Evolutionary conservation across 2,329 filamentous ascomycete species (phyloP).

Genomic region (Cordyceps fumosorosea): DNA sequence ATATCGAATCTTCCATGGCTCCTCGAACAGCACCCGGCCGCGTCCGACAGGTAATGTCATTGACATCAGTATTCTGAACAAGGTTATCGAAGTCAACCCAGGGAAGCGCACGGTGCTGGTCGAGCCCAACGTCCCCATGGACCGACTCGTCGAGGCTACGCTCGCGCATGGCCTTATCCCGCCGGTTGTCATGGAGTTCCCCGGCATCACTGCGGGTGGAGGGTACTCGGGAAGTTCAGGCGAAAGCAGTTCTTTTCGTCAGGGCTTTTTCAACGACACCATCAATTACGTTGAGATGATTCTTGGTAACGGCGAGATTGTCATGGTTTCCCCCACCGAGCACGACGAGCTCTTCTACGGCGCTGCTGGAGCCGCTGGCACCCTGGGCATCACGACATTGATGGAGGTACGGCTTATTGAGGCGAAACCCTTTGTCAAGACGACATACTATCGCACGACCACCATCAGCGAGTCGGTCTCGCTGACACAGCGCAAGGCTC

Average conservation of each 20-base stretch:
- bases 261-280: conserved; percentile 60
- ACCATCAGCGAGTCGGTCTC: conserved; percentile 37
- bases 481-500: conserved; percentile 25
- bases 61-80: not conserved
- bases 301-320: conserved; percentile 49
- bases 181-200: conserved; percentile 65
- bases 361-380: conserved; percentile 53
- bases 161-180: conserved; percentile 49
- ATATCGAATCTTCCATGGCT: not conserved
- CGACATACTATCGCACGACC: conserved; percentile 43
- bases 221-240: conserved; percentile 61
- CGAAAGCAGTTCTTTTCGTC: conserved; percentile 59
- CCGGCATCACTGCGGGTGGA: conserved; percentile 62
- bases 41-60: not conserved
- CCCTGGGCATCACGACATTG: conserved; percentile 53
- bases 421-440: conserved; percentile 47
- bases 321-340: conserved; percentile 38
- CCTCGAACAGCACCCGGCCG: not conserved
- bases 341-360: conserved; percentile 51
- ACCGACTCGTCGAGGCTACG: conserved; percentile 52
- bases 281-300: conserved; percentile 58
- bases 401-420: conserved; percentile 50
- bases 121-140: conserved; percentile 66
- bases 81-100: not conserved
- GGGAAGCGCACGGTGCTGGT: conserved; percentile 32